phyloP scores from a whole-genome alignment of 2,329 filamentous ascomycete species.

The Talaromyces funiculosus region DNA sequence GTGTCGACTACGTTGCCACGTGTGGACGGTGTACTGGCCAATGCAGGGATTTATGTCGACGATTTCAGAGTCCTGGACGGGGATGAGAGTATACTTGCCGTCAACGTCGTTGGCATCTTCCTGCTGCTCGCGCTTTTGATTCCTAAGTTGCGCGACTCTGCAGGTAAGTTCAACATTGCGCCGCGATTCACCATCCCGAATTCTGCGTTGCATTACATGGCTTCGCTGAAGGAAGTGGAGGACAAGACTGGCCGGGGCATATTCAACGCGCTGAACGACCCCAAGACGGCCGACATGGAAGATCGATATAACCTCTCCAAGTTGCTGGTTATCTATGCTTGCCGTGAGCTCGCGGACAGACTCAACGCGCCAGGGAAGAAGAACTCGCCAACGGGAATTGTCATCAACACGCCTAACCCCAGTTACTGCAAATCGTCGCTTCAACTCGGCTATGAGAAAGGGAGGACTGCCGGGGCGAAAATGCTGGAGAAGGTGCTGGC shows the following conservation, averaged over 20 bases:
- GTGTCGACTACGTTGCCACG: conserved; percentile 30
- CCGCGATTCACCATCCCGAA: conserved; percentile 18
- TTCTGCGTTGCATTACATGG: conserved; percentile 19
- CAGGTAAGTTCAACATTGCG: conserved; percentile 12
- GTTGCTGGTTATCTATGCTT: conserved; percentile 17
- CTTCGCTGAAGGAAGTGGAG: conserved; percentile 15
- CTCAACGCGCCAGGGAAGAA: neutral
- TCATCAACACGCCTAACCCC: conserved; percentile 40
- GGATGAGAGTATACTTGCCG: conserved; percentile 31
- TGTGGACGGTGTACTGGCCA: conserved; percentile 44
- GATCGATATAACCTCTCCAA: conserved; percentile 18
- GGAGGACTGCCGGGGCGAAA: neutral
- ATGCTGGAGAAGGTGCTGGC: conserved; percentile 16
- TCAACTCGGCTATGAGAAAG: conserved; percentile 9
- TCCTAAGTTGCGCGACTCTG: conserved; percentile 17
- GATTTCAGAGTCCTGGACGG: conserved; percentile 16
- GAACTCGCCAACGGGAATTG: conserved; percentile 15
- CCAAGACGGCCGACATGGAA: conserved; percentile 15
- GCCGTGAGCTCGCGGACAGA: conserved; percentile 16
- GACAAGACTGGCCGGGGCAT: conserved; percentile 8
- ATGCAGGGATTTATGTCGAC: conserved; percentile 34
- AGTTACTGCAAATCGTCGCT: conserved; percentile 39
- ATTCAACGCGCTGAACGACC: conserved; percentile 16
- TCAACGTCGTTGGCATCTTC: conserved; percentile 30
- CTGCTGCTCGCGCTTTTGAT: conserved; percentile 20